Base-by-base conservation (phyloP, 805 yeast genomes). In the Tetrapisispora namnaoensis region DNA sequence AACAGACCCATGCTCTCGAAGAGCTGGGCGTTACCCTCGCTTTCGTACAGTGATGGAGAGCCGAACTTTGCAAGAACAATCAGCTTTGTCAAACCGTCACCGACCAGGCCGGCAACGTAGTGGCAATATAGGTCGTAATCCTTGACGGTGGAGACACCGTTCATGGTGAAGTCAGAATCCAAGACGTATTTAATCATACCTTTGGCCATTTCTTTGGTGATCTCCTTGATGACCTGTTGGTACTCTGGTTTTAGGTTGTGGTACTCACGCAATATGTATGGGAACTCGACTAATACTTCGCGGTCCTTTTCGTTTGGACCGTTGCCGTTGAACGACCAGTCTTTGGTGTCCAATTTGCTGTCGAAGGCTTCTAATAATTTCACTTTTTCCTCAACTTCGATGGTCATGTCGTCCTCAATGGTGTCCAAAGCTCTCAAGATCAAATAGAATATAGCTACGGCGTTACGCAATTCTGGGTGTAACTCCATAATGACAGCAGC, bases 91-190 rank as follows among this genome's bases (percentile, higher is more conserved):
- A 89, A 73, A 2, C 99, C 99, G 62, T 89, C 96, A 50, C 99
- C 99, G 41, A 93, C 98, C 47, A 93, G 74, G 1, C 99, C 99
- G 1, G 99, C 99, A 50, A 93, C 99, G 61, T 91, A 87, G 69
- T 90, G 90, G 69, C 99, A 93, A 72, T 93, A 93, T 53, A 83
- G 72, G 63, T 93, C 91, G 64, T 85, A 93, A 62, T 89, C 98
- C 52, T 76, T 72, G 44, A 86, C 65, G 1, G 96, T 87, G 44
- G 71, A 72, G 42, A 93, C 82, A 1, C 98, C 99, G 52, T 80
- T 79, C 56, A 77, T 63, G 65, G 88, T 87, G 71, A 87, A 87
- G 53, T 83, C 76, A 46, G 84, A 93, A 60, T 85, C 82, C 58
- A 76, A 72, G 48, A 86, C 81, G 68, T 91, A 93, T 61, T 87